These are phyloP conservation scores for Phytophthora citrophthora DNA, from an alignment of 352 stramenopile species.

Conservation along the genomic window DNA sequence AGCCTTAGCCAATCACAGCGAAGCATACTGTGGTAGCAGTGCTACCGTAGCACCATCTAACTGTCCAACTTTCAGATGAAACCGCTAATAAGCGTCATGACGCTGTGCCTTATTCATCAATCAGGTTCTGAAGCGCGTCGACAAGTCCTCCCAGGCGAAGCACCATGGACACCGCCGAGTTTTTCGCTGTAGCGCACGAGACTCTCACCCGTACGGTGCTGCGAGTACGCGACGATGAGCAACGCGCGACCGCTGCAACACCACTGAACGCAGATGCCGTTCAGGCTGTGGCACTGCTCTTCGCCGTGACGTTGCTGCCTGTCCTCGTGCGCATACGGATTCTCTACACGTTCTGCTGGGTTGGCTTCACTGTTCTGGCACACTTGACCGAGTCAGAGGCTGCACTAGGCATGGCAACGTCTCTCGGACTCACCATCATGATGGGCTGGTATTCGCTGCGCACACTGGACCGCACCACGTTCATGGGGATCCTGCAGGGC, in stretches of 20 bases:
- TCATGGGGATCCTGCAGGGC: conserved; percentile 54
- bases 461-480: conserved; percentile 44
- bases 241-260: conserved; percentile 1
- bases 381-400: conserved; percentile 40
- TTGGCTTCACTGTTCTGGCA: conserved; percentile 42
- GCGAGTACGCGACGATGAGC: conserved; percentile 34
- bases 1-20: too few relatives aligned
- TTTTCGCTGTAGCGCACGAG: conserved; percentile 36
- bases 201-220: conserved; percentile 39
- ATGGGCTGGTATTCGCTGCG: conserved; percentile 64
- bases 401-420: conserved; percentile 50
- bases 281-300: conserved; percentile 44
- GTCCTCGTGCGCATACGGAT: conserved; percentile 43
- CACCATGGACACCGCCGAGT: conserved; percentile 30
- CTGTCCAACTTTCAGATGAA: neutral
- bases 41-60: too few relatives aligned
- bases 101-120: conserved; percentile 1
- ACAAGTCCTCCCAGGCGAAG: neutral
- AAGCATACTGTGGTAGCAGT: too few relatives aligned
- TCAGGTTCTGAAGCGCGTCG: conserved; percentile 6
- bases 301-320: conserved; percentile 44
- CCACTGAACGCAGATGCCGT: conserved; percentile 23
- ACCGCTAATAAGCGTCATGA: conserved; percentile 4
- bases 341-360: conserved; percentile 59
- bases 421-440: conserved; percentile 58